These are phyloP conservation scores for Angomonas desouzai DNA, from an alignment of 208 protist genomes.

Conservation along the genomic window DNA sequence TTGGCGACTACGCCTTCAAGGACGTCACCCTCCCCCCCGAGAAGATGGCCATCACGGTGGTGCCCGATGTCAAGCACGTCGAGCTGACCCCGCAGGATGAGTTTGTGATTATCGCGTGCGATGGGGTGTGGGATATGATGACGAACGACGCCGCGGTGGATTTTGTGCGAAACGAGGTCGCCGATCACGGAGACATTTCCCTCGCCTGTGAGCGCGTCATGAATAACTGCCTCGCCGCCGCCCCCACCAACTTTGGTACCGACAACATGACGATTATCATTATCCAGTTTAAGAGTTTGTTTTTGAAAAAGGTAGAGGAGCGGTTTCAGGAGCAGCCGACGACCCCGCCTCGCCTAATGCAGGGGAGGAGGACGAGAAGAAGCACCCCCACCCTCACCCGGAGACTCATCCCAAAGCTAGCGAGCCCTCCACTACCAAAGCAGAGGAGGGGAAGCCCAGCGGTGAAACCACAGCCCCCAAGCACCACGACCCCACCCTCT, in stretches of 20 bases:
- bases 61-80: slow-evolving; percentile 68
- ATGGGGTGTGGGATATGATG: slow-evolving; percentile 93
- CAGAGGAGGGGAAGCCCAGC: neutral
- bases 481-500: no score
- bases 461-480: no score
- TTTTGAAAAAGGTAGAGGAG: slow-evolving; percentile 63
- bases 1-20: slow-evolving; percentile 94
- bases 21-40: slow-evolving; percentile 64
- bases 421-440: neutral
- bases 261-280: slow-evolving; percentile 92
- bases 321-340: neutral
- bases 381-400: neutral
- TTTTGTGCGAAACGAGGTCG: slow-evolving; percentile 85
- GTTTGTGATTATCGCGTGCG: slow-evolving; percentile 92
- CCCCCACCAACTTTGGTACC: slow-evolving; percentile 65
- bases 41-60: slow-evolving; percentile 68
- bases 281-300: slow-evolving; percentile 86
- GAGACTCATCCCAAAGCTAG: neutral
- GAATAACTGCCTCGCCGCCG: slow-evolving; percentile 69
- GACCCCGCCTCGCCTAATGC: neutral
- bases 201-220: slow-evolving; percentile 84
- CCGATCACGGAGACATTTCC: slow-evolving; percentile 77
- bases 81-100: slow-evolving; percentile 82
- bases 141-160: slow-evolving; percentile 85
- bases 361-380: neutral